phyloP scores from a whole-genome alignment of 441 rosid genomes.

The Theobroma grandiflorum region DNA sequence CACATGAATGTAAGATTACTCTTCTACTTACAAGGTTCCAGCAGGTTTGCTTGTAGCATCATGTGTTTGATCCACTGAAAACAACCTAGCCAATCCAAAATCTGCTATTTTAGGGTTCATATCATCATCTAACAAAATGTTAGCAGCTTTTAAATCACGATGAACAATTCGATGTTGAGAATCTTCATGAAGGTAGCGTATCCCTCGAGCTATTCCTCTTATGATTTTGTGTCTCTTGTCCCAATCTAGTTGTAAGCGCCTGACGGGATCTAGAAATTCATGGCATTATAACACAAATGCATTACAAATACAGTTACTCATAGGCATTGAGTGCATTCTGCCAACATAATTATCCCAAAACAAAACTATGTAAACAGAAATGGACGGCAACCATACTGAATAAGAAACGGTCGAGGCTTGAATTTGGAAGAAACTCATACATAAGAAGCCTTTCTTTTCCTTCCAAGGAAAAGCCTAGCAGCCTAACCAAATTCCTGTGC shows the following conservation, averaged over 20 bases:
- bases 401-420: slow-evolving; percentile 52
- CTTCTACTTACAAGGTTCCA: slow-evolving; percentile 39
- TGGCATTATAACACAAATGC: too few species aligned
- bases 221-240: slow-evolving; percentile 30
- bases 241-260: slow-evolving; percentile 27
- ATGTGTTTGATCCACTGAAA: slow-evolving; percentile 32
- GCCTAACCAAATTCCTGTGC: slow-evolving; percentile 47
- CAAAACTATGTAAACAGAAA: neutral
- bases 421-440: slow-evolving; percentile 45
- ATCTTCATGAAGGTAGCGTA: slow-evolving; percentile 15
- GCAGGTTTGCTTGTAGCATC: slow-evolving; percentile 30
- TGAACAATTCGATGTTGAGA: neutral
- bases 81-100: slow-evolving; percentile 41
- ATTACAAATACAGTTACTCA: too few species aligned
- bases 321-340: neutral
- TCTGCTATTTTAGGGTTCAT: slow-evolving; percentile 25
- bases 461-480: slow-evolving; percentile 52
- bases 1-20: neutral
- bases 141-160: slow-evolving; percentile 8
- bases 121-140: slow-evolving; percentile 3
- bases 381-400: slow-evolving; percentile 32
- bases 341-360: neutral
- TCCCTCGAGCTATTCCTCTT: slow-evolving; percentile 35
- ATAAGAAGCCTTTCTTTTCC: slow-evolving; percentile 45
- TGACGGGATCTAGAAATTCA: slow-evolving; percentile 22